Conservation (phyloP, 2,329 filamentous ascomycete species). For the Delphinella strobiligena region DNA sequence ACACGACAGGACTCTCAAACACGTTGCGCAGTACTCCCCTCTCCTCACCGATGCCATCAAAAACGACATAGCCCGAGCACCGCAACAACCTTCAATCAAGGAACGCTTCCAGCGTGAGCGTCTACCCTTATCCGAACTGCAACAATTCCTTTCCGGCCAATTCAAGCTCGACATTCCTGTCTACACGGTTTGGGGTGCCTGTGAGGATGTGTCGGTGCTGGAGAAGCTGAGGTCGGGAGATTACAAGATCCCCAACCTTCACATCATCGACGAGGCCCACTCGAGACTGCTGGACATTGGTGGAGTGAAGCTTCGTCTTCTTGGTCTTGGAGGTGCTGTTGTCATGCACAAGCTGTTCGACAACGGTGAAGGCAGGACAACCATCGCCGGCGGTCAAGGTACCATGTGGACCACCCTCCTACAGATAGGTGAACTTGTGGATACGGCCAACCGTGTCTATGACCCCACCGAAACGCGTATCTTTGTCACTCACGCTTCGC, state of each 20-base stretch:
- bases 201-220: slow-evolving; percentile 91
- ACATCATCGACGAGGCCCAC: slow-evolving; percentile 97
- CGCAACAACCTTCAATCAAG: slow-evolving; percentile 62
- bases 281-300: slow-evolving; percentile 90
- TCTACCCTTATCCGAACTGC: slow-evolving; percentile 83
- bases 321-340: slow-evolving; percentile 88
- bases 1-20: slow-evolving; percentile 69
- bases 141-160: slow-evolving; percentile 75
- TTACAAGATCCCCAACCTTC: slow-evolving; percentile 94
- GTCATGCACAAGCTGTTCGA: slow-evolving; percentile 99
- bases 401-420: slow-evolving; percentile 99
- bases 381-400: slow-evolving; percentile 93
- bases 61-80: slow-evolving; percentile 53
- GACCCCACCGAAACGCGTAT: slow-evolving; percentile 95
- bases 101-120: slow-evolving; percentile 69
- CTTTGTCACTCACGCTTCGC: slow-evolving; percentile 93
- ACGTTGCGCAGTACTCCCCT: slow-evolving; percentile 96
- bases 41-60: slow-evolving; percentile 69
- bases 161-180: slow-evolving; percentile 91
- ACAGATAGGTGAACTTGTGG: slow-evolving; percentile 96
- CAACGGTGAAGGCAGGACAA: slow-evolving; percentile 94
- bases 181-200: slow-evolving; percentile 98
- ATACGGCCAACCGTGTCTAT: slow-evolving; percentile 96
- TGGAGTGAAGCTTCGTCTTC: slow-evolving; percentile 85
- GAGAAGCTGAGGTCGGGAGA: slow-evolving; percentile 96